Conservation (phyloP, 768 basidiomycete species). For the Russula vinacea region DNA sequence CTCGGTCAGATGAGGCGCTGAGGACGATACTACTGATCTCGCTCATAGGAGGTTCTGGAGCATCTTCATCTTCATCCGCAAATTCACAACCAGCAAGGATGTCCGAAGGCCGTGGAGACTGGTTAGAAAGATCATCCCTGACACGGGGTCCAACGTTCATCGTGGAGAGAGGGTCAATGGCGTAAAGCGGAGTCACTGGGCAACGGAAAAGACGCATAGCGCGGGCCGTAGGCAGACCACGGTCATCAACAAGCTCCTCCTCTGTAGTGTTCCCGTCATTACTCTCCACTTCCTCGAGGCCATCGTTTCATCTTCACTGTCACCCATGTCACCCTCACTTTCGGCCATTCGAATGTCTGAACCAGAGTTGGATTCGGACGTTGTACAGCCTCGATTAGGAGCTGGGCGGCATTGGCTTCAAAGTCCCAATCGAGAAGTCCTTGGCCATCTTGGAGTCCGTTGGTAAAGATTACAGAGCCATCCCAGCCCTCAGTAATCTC, state of each 20-base stretch:
- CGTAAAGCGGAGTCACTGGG: constrained; percentile 53
- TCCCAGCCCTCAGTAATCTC: constrained; percentile 73
- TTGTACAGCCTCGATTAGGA: constrained; percentile 48
- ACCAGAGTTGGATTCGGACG: constrained; percentile 40
- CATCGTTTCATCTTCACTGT: constrained; percentile 47
- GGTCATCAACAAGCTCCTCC: constrained; percentile 76
- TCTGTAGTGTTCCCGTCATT: constrained; percentile 75
- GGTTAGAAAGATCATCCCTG: constrained; percentile 34
- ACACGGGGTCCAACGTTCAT: constrained; percentile 54
- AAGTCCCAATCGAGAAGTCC: constrained; percentile 68
- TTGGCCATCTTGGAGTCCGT: constrained; percentile 53
- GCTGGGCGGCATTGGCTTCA: constrained; percentile 53
- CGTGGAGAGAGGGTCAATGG: constrained; percentile 73
- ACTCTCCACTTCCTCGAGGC: constrained; percentile 35
- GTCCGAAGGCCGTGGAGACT: constrained; percentile 59
- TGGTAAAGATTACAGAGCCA: constrained; percentile 70
- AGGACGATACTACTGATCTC: constrained; percentile 28
- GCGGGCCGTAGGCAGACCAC: constrained; percentile 69
- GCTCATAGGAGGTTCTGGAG: constrained; percentile 24
- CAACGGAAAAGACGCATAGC: constrained; percentile 70
- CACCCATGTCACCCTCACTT: constrained; percentile 40
- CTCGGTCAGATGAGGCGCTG: constrained; percentile 27
- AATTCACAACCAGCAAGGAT: constrained; percentile 60
- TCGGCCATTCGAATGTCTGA: constrained; percentile 49
- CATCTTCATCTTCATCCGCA: constrained; percentile 27